phyloP scores from a whole-genome alignment of 202 grass and related monocot species.

The Panicum virgatum region DNA sequence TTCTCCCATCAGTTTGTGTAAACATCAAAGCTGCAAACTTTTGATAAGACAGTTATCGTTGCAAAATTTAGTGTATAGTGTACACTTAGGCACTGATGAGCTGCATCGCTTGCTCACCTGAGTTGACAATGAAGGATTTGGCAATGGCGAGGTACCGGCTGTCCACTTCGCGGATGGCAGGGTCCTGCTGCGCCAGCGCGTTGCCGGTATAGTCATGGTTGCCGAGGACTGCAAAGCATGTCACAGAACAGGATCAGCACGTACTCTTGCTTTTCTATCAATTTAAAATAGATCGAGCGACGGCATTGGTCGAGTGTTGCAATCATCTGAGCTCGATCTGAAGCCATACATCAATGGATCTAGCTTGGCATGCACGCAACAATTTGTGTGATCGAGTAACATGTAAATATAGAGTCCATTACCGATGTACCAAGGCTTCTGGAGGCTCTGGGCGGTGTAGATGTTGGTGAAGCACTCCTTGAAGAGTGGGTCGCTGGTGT shows the following conservation, averaged over 20 bases:
- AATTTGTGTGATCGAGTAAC: too few relatives aligned
- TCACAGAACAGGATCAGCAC: not conserved
- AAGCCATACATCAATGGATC: too few relatives aligned
- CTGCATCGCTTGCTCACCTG: slow-evolving; percentile 35
- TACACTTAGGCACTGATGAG: not conserved
- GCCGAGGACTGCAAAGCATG: slow-evolving; percentile 55
- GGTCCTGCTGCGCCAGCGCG: slow-evolving; percentile 61
- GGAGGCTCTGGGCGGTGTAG: slow-evolving; percentile 73
- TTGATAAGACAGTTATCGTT: not conserved
- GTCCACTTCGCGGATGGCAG: slow-evolving; percentile 53
- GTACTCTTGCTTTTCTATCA: not conserved
- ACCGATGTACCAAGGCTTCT: slow-evolving; percentile 84
- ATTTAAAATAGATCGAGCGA: not conserved
- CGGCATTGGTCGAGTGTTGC: not conserved
- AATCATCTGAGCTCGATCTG: not conserved
- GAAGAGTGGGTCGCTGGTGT: slow-evolving; percentile 65
- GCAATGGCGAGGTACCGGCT: slow-evolving; percentile 59
- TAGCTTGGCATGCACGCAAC: too few relatives aligned
- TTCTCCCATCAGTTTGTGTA: not conserved
- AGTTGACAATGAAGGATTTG: slow-evolving; percentile 72
- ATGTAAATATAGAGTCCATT: slow-evolving; percentile 7
- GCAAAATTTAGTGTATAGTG: not conserved
- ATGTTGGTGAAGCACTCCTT: slow-evolving; percentile 69
- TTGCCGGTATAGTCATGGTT: slow-evolving; percentile 88
- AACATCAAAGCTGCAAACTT: not conserved